Conservation (phyloP, 495 filamentous ascomycete species). For the Copromyces sp. region DNA sequence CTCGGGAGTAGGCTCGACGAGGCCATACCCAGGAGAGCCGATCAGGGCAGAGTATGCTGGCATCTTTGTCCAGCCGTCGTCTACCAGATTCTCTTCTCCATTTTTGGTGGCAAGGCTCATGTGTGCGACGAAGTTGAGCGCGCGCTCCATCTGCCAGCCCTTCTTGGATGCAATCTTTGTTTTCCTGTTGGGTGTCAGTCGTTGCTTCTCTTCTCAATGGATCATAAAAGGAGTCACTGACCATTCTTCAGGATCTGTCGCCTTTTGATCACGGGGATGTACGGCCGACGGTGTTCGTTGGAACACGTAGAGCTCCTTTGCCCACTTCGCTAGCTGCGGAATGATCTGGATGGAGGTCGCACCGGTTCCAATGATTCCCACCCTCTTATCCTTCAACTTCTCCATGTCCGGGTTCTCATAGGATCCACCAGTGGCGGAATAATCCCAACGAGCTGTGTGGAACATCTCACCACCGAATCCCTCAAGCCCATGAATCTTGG, state of each 20-base stretch:
- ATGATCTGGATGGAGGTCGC: constrained; percentile 45
- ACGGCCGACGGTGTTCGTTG: constrained; percentile 48
- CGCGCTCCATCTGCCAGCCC: constrained; percentile 37
- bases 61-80: constrained; percentile 31
- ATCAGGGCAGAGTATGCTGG: constrained; percentile 20
- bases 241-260: constrained; percentile 39
- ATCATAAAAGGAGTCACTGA: not conserved
- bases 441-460: constrained; percentile 47
- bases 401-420: constrained; percentile 31
- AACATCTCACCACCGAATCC: constrained; percentile 38
- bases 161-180: constrained; percentile 26
- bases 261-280: constrained; percentile 34
- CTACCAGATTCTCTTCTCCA: constrained; percentile 27
- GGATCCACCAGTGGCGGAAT: constrained; percentile 42
- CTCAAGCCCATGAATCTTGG: constrained; percentile 33
- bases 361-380: constrained; percentile 46
- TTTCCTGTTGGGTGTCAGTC: constrained; percentile 7
- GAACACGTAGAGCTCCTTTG: constrained; percentile 44
- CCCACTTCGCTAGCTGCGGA: constrained; percentile 38
- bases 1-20: constrained; percentile 25
- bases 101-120: constrained; percentile 17
- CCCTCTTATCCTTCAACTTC: constrained; percentile 38
- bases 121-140: constrained; percentile 23
- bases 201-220: not conserved
- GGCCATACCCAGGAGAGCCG: constrained; percentile 11